Base-by-base conservation (phyloP, 305 asterid genomes). In the Caryopteris hybrid region DNA sequence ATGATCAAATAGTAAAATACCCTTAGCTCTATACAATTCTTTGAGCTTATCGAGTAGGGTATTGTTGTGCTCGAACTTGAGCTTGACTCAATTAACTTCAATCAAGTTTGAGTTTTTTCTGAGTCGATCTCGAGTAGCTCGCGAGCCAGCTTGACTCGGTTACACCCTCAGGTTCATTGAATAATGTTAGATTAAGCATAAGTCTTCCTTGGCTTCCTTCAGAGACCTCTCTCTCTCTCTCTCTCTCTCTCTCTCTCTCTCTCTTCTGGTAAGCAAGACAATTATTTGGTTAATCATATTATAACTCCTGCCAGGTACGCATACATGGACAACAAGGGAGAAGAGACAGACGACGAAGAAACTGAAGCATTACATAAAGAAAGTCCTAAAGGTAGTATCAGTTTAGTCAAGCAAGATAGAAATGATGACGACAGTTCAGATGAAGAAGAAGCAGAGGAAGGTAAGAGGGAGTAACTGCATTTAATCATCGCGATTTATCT, bases 301-400 rank as follows among this genome's bases (percentile, higher is more conserved):
- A 36, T 47, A 31, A 76, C 45, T 39, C 74, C 27, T 71, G 38
- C 65, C 86, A 93, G 99, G 56, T 93, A 93, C n/a, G 99, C 97
- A 33, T 90, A 93, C 81, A 83, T 86, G 68, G 97, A 88, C 54
- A 81, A 59, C 41, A 85, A 83, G 81, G 96, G 80, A 13, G 96
- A 82, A 18, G 86, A 80, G 23, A 56, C 77, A 5, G 91, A 88
- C 22, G 92, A 85, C 12, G 96, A 88, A 82, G 99, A 93, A 82
- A 70, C 79, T 17, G 91, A 90, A 79, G 66, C 95, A 50, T 70
- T 93, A 46, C 78, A 79, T 77, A 76, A 78, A 79, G 96, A 81
- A 62, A 76, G 78, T 39, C 66, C 92, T 8, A 77, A 80, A 74
- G 93, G 99, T 14, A 88, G 87, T 74, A 88, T 91, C 75, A 29